Conservation (phyloP, 371 early-diverging fungal species). For the Mortierella sp. region DNA sequence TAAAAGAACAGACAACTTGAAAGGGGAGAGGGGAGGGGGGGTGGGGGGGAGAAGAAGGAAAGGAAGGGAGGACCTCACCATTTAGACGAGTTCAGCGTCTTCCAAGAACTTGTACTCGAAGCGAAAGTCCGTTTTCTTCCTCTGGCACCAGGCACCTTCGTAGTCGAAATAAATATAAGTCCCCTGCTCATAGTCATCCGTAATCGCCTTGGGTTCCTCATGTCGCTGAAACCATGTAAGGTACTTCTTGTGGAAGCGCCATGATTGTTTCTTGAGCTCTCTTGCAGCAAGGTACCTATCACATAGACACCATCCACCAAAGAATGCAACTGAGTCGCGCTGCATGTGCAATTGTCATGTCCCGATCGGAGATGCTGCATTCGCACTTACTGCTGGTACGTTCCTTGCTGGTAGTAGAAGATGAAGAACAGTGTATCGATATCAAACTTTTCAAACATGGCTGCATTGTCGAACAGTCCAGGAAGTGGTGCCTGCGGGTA, state of each 20-base stretch:
- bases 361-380: too few relatives aligned
- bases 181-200: conserved; percentile 98
- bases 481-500: conserved; percentile 87
- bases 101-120: conserved; percentile 91
- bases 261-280: conserved; percentile 96
- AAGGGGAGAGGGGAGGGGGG: not conserved
- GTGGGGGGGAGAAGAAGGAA: not conserved
- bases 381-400: conserved; percentile 92
- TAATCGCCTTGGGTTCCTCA: conserved; percentile 97
- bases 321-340: not conserved
- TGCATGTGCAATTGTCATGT: too few relatives aligned
- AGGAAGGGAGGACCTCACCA: not conserved
- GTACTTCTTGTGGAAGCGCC: conserved; percentile 99
- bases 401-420: conserved; percentile 97
- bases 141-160: conserved; percentile 97
- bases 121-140: conserved; percentile 95
- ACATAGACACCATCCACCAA: not conserved
- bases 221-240: conserved; percentile 99
- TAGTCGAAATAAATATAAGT: conserved; percentile 99
- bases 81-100: conserved; percentile 70
- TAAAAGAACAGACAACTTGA: not conserved
- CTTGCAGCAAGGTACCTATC: conserved; percentile 91
- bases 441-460: conserved; percentile 90
- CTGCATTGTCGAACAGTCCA: conserved; percentile 82
- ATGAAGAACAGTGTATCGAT: conserved; percentile 98